Conservation (phyloP, 2,329 filamentous ascomycete genomes). For the Cadophora malorum region DNA sequence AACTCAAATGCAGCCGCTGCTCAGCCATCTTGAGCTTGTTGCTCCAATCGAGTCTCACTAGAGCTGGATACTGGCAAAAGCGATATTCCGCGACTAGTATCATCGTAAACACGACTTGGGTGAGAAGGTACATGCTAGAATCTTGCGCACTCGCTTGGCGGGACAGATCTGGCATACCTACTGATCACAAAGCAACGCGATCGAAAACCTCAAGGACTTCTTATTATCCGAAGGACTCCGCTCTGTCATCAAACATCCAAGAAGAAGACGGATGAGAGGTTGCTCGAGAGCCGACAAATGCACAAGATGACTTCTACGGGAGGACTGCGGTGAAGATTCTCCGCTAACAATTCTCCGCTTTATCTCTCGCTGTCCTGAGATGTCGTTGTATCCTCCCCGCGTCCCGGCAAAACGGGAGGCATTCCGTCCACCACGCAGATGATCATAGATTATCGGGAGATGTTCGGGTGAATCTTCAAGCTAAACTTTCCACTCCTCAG, state of each 20-base stretch:
- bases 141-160: too few species aligned
- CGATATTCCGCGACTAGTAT: background rate
- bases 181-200: too few species aligned
- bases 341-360: background rate
- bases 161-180: too few species aligned
- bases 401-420: constrained; percentile 9
- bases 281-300: background rate
- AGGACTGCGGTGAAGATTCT: background rate
- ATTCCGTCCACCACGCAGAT: background rate
- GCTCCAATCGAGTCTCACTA: background rate
- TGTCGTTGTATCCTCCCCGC: background rate
- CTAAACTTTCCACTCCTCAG: background rate
- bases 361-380: background rate
- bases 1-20: background rate
- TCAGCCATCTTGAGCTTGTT: background rate
- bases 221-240: too few species aligned
- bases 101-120: too few species aligned
- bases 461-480: constrained; percentile 26
- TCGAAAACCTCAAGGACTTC: too few species aligned
- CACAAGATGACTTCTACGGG: background rate
- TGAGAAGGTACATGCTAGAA: too few species aligned
- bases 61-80: background rate
- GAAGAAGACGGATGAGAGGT: background rate
- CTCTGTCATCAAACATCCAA: background rate
- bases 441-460: constrained; percentile 46